These are phyloP conservation scores for Chytriomyces sp. DNA, from an alignment of 192 early-diverging fungal genomes.

Conservation along the genomic window DNA sequence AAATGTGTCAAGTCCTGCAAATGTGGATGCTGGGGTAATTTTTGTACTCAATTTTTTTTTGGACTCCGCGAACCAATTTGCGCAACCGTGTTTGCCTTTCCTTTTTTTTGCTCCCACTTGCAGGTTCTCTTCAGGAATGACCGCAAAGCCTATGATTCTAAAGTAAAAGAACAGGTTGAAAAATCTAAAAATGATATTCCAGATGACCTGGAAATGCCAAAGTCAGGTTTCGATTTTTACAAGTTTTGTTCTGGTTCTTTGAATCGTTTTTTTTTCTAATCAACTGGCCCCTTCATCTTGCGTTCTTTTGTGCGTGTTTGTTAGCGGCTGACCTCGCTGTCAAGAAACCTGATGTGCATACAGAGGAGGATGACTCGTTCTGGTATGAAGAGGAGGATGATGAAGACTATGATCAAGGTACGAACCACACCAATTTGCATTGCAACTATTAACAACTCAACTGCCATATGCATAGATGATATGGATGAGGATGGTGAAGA, in stretches of 20 bases:
- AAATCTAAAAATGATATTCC: slow-evolving; percentile 60
- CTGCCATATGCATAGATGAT: slow-evolving; percentile 19
- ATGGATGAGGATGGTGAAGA: slow-evolving; percentile 44
- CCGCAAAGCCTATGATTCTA: slow-evolving; percentile 45
- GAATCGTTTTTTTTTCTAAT: neutral
- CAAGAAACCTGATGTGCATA: slow-evolving; percentile 36
- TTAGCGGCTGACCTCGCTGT: slow-evolving; percentile 46
- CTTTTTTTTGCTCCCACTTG: neutral
- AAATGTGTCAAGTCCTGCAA: slow-evolving; percentile 60
- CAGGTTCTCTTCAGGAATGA: slow-evolving; percentile 56
- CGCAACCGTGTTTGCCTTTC: slow-evolving; percentile 1
- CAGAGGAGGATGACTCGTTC: slow-evolving; percentile 51
- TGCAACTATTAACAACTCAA: too few relatives aligned
- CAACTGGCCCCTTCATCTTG: neutral
- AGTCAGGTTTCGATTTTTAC: slow-evolving; percentile 31
- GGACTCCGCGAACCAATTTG: neutral
- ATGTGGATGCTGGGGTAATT: slow-evolving; percentile 63
- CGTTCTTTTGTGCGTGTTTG: neutral
- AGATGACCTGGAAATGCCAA: slow-evolving; percentile 56
- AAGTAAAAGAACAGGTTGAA: slow-evolving; percentile 57
- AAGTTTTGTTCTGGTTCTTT: neutral
- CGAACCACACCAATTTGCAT: too few relatives aligned
- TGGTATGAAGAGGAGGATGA: slow-evolving; percentile 58
- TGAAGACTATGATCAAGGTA: slow-evolving; percentile 37
- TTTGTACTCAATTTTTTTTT: neutral